Base-by-base conservation (phyloP, 768 basidiomycete genomes). In the Auricularia sp. region DNA sequence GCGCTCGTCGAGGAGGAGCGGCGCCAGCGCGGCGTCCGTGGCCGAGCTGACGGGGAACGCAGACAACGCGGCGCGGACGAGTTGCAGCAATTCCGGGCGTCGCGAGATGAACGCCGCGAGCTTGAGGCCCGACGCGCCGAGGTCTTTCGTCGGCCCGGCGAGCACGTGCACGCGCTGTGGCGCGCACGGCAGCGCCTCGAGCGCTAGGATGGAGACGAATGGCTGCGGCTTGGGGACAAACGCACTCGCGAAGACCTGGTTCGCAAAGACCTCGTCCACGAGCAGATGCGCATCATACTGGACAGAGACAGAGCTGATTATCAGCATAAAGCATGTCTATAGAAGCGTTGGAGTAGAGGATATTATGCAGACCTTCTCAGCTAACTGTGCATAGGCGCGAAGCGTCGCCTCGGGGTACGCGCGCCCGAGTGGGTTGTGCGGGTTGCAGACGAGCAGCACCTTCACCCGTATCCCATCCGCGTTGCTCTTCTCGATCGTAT, bases 391-490 rank as follows among this genome's bases (percentile, higher is more conserved):
- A 18, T 54, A 54, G 1, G 51, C 62, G 23, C 44, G 51, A 23
- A 63, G 35, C 3, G 62, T 63, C 3, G 4, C 47, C 29, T 36
- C 47, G 12, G 62, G 62, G n/a, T 63, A 58, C 14, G 47, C 51
- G 0, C 43, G n/a, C 7, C 62, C 62, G 21, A 63, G 62, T 0
- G 62, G 62, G 62, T 63, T 63, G 53, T 63, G 62, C 7, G 62
- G 62, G 62, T 63, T 63, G 53, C 62, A 63, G 11, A 63, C 47
- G 29, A 63, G 51, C 33, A 63, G 47, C 12, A 54, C 62, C 43
- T 47, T 16, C 7, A 63, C 53, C 7, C n/a, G 53, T n/a, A 7
- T 54, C 8, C 29, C 29, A 11, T 8, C 29, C 10, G 53, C 18
- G 18, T n/a, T n/a, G 53, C 53, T 54, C 29, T n/a, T n/a, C n/a